Base-by-base conservation (phyloP, 345 rosid species). In the Camelina neglecta region DNA sequence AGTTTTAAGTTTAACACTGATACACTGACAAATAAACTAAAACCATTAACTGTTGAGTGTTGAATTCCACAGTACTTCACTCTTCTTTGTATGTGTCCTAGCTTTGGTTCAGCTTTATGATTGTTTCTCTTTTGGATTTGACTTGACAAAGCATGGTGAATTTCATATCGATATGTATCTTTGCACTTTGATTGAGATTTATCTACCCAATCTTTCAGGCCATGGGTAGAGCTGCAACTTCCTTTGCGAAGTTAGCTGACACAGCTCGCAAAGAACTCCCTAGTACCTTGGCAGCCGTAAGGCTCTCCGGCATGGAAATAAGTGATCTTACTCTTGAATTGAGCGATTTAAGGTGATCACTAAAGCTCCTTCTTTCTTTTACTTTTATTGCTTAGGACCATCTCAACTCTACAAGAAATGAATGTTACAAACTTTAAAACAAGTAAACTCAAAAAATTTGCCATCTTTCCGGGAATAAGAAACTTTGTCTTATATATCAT, bases 291-390 rank as follows among this genome's bases (percentile, higher is more conserved):
- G 96, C 93, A 54, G 96, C 96, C 15, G 83, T 93, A 33, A 87
- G 98, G 86, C 93, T 96, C 57, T 96, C 97, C 1, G 93, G 97
- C 75, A 89, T 96, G 99, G 99, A 96, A 79, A 87, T 96, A 72
- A 96, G 98, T 54, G 99, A 91, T 83, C 97, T 96, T 45, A 96
- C 98, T 0, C 85, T 93, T 69, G 98, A 96, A 81, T 64, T 96
- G 58, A 89, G 90, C 56, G 98, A 93, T 73, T 86, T 92, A 71
- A 93, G 99, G 99, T 93, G 80, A 76, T 11, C 41, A 50, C 29
- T 45, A 13, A 11, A 21, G 57, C 61, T 60, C 69, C n/a, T 69
- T 54, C 69, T 75, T 62, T 21, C 31, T 51, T 61, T 33, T 18
- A 39, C 55, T 26, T 13, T 44, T 18, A 41, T 55, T 4, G 23